These are phyloP conservation scores for Lunasporangiospora selenospora DNA, from an alignment of 192 early-diverging fungal genomes.

Conservation along the genomic window DNA sequence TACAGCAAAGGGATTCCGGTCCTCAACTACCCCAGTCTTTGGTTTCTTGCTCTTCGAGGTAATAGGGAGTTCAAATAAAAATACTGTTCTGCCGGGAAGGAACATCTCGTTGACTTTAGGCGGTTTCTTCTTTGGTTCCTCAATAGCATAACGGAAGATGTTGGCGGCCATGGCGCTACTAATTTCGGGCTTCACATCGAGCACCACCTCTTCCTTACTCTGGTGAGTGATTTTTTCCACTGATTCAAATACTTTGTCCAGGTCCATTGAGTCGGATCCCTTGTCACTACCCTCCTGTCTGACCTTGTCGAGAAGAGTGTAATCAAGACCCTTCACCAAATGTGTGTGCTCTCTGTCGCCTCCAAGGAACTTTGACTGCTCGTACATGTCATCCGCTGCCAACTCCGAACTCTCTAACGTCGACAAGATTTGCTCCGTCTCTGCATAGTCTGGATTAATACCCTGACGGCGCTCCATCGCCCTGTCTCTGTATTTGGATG, in stretches of 20 bases:
- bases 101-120: conserved; percentile 75
- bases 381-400: conserved; percentile 59
- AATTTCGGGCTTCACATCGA: conserved; percentile 47
- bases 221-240: conserved; percentile 51
- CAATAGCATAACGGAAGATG: conserved; percentile 54
- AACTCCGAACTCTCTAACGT: conserved; percentile 52
- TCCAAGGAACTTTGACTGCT: conserved; percentile 90
- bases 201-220: conserved; percentile 3
- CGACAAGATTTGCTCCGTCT: conserved; percentile 65
- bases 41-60: conserved; percentile 31
- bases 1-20: conserved; percentile 59
- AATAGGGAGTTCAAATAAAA: conserved; percentile 66
- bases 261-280: conserved; percentile 49
- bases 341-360: conserved; percentile 89
- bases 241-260: conserved; percentile 47
- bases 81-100: conserved; percentile 77
- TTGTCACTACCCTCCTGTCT: conserved; percentile 58
- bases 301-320: conserved; percentile 77
- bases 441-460: conserved; percentile 69
- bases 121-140: conserved; percentile 40
- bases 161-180: conserved; percentile 52
- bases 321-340: conserved; percentile 94
- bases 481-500: conserved; percentile 81
- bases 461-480: conserved; percentile 89
- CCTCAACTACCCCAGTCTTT: conserved; percentile 52